phyloP scores from a whole-genome alignment of 192 early-diverging fungal species.

The Tieghemiomyces parasiticus region DNA sequence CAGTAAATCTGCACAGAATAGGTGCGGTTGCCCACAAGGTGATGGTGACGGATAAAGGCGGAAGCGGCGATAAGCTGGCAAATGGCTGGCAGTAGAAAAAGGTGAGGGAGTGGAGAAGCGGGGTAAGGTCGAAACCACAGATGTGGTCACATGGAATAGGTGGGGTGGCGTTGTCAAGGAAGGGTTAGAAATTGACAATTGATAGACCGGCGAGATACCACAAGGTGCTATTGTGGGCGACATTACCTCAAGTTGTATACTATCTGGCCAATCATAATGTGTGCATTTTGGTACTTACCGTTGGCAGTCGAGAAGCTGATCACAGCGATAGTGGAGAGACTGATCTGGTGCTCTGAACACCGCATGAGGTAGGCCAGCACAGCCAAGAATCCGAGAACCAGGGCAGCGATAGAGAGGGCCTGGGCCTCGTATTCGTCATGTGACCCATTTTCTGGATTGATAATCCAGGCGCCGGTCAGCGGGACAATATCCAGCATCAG shows the following conservation, averaged over 20 bases:
- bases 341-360: neutral
- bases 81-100: too few relatives aligned
- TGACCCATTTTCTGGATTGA: neutral
- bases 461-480: neutral
- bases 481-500: neutral
- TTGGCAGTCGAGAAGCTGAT: neutral
- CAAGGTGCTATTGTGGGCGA: too few relatives aligned
- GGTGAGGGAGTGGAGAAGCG: too few relatives aligned
- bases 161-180: too few relatives aligned
- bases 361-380: neutral
- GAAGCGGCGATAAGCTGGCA: constrained; percentile 1
- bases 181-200: too few relatives aligned
- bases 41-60: neutral
- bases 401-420: neutral
- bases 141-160: too few relatives aligned
- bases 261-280: too few relatives aligned
- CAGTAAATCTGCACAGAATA: neutral
- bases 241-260: too few relatives aligned
- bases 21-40: neutral
- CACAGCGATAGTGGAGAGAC: neutral
- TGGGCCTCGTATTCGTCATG: neutral
- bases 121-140: too few relatives aligned
- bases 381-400: neutral
- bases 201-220: too few relatives aligned
- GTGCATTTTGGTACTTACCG: too few relatives aligned